A percentile compares a stretch with the other conserved stretches of the same genome.
phyloP scores from a whole-genome alignment of 169 alveolate genomes.

The Neospora caninum region DNA sequence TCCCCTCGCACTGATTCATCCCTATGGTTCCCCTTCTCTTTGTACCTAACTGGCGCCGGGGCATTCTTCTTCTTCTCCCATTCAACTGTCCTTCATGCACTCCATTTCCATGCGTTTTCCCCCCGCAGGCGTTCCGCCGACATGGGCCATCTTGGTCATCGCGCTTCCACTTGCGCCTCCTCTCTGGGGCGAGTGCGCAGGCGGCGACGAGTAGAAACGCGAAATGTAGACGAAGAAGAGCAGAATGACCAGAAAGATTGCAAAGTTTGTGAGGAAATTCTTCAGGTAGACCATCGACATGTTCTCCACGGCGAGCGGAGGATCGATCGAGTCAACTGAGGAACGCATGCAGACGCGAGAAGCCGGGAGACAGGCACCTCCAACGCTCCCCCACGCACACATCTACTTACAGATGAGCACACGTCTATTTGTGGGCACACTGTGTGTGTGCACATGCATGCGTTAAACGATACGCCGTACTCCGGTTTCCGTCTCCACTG shows the following conservation, averaged over 20 bases:
- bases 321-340: conserved; percentile 34
- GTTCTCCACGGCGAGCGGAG: conserved; percentile 25
- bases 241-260: conserved; percentile 33
- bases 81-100: not conserved
- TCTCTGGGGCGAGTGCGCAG: conserved; percentile 30
- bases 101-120: not conserved
- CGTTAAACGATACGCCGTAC: too few relatives aligned
- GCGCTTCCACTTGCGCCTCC: conserved; percentile 12
- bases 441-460: too few relatives aligned
- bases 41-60: too few relatives aligned
- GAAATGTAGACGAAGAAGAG: conserved; percentile 57
- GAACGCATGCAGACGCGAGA: not conserved
- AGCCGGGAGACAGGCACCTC: not conserved
- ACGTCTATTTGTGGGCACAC: too few relatives aligned
- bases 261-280: conserved; percentile 43
- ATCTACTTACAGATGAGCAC: too few relatives aligned
- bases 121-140: not conserved
- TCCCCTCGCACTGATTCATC: too few relatives aligned
- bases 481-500: too few relatives aligned
- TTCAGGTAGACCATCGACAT: conserved; percentile 34
- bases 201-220: conserved; percentile 46
- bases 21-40: too few relatives aligned
- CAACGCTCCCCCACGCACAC: not conserved
- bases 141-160: not conserved
- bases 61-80: too few relatives aligned